A percentile compares a stretch with the other conserved stretches of the same genome.
phyloP scores from a whole-genome alignment of 805 yeast genomes.

The Candida takata region DNA sequence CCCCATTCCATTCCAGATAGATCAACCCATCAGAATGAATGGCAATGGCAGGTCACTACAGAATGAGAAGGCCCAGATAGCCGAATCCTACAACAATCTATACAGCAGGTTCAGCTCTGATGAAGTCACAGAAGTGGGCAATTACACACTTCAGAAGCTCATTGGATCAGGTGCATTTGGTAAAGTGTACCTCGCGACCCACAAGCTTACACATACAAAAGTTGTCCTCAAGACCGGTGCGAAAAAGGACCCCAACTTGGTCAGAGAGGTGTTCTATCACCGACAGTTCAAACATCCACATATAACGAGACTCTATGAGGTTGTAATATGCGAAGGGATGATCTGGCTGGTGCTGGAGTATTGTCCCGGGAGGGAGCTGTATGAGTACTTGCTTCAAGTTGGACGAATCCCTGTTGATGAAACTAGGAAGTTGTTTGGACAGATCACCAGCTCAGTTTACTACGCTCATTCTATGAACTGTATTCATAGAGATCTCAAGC shows the following conservation, averaged over 20 bases:
- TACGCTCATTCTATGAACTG: slow-evolving; percentile 74
- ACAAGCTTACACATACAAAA: slow-evolving; percentile 62
- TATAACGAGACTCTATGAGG: slow-evolving; percentile 79
- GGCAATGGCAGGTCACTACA: slow-evolving; percentile 11
- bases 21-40: no score
- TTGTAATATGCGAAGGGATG: slow-evolving; percentile 60
- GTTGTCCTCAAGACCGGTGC: slow-evolving; percentile 81
- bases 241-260: slow-evolving; percentile 75
- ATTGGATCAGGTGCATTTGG: slow-evolving; percentile 95
- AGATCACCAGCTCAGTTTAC: slow-evolving; percentile 48
- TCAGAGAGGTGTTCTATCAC: slow-evolving; percentile 85
- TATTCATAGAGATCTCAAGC: slow-evolving; percentile 77
- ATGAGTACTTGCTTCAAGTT: slow-evolving; percentile 51
- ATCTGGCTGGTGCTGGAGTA: slow-evolving; percentile 89
- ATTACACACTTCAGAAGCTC: slow-evolving; percentile 62
- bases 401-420: slow-evolving; percentile 46
- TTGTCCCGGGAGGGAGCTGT: slow-evolving; percentile 77
- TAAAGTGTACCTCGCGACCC: slow-evolving; percentile 79
- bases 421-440: slow-evolving; percentile 49
- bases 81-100: slow-evolving; percentile 58
- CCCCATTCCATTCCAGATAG: no score
- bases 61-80: slow-evolving; percentile 32
- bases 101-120: slow-evolving; percentile 40
- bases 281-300: slow-evolving; percentile 77
- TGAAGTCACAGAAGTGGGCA: slow-evolving; percentile 65